Evolutionary conservation across 2,329 filamentous ascomycete genomes (phyloP).

Genomic region (Epichloe amarillans): DNA sequence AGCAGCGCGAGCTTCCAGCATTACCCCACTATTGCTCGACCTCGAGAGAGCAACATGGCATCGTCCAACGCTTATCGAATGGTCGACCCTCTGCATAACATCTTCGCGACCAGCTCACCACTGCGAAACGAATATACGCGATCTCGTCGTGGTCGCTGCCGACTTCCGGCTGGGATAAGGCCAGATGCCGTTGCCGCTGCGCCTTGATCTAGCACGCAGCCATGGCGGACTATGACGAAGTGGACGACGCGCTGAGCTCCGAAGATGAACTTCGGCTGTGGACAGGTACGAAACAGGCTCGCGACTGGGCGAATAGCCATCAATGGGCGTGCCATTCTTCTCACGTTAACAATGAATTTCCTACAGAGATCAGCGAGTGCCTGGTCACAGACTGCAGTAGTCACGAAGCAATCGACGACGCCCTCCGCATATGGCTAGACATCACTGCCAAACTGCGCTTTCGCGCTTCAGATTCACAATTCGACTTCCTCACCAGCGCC

Average conservation of each 20-base stretch:
- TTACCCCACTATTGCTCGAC: not conserved
- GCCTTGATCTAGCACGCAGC: conserved; percentile 18
- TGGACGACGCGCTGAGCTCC: conserved; percentile 41
- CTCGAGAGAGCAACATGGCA: not conserved
- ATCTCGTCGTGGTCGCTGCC: not conserved
- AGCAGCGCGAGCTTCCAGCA: not conserved
- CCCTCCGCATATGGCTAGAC: conserved; percentile 69
- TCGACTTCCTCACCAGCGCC: conserved; percentile 69
- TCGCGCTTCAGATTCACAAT: conserved; percentile 60
- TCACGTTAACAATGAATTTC: conserved; percentile 7
- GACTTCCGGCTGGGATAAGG: conserved; percentile 7
- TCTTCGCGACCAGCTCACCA: not conserved
- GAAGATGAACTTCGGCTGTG: conserved; percentile 81
- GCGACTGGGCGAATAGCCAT: not conserved
- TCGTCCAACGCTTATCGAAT: not conserved
- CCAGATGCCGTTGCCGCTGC: conserved; percentile 23
- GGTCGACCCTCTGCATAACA: not conserved
- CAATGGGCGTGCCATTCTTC: not conserved
- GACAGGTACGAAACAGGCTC: conserved; percentile 46
- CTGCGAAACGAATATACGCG: not conserved
- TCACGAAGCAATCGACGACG: conserved; percentile 62
- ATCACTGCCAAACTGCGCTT: conserved; percentile 66
- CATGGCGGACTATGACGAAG: conserved; percentile 48
- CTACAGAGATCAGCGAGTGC: conserved; percentile 33
- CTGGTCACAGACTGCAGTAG: conserved; percentile 33